Percentiles rank a stretch among this genome's conserved stretches.
Evolutionary conservation across 2,329 filamentous ascomycete species (phyloP).

Genomic region (Aspergillus piperis): DNA sequence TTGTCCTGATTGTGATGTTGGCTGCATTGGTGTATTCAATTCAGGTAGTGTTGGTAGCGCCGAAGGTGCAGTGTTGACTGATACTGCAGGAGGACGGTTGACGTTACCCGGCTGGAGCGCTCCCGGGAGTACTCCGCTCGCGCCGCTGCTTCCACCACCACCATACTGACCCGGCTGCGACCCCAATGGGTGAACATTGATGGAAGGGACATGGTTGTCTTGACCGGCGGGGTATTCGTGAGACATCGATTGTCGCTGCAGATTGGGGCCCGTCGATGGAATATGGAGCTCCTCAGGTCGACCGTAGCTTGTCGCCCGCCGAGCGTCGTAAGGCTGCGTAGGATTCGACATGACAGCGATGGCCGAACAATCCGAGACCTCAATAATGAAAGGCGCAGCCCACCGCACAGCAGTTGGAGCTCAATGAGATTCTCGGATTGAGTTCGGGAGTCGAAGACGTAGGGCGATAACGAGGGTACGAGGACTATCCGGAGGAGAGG

Average conservation of each 20-base stretch:
- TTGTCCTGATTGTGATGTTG: constrained; percentile 3
- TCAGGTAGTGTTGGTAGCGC: constrained; percentile 59
- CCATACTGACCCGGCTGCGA: constrained; percentile 52
- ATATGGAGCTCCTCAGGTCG: constrained; percentile 61
- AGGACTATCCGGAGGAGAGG: constrained; percentile 5
- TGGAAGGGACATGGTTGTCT: constrained; percentile 55
- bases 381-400: background rate
- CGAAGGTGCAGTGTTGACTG: constrained; percentile 59
- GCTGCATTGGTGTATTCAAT: constrained; percentile 38
- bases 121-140: constrained; percentile 55
- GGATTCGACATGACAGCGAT: constrained; percentile 44
- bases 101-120: constrained; percentile 59
- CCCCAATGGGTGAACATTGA: constrained; percentile 62
- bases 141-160: constrained; percentile 41
- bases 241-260: constrained; percentile 44
- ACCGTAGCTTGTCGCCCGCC: constrained; percentile 49
- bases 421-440: constrained; percentile 1
- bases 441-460: background rate
- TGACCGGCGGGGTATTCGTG: constrained; percentile 54
- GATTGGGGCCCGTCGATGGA: constrained; percentile 44
- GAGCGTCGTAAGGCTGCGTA: constrained; percentile 52
- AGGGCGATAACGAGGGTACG: background rate
- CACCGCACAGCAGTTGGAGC: constrained; percentile 12
- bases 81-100: constrained; percentile 54
- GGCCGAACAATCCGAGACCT: background rate